Evolutionary conservation across 345 rosid species (phyloP).

Genomic region (Noccaea caerulescens): DNA sequence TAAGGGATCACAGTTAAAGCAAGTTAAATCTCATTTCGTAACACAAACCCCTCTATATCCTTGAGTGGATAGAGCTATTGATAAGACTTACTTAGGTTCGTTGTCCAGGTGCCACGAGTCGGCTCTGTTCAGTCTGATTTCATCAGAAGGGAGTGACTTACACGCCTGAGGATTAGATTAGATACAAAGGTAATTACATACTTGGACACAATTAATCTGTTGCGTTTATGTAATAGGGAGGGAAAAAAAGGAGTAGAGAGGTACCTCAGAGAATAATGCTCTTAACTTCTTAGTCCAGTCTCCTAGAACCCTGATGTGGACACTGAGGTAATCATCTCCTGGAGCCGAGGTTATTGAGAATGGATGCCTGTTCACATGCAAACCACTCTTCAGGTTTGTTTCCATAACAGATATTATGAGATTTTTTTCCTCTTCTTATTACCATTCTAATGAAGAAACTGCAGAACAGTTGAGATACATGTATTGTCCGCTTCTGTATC

Average conservation of each 20-base stretch:
- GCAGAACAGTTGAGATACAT: conserved; percentile 80
- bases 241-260: background rate
- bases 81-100: conserved; percentile 54
- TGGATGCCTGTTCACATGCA: conserved; percentile 68
- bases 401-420: conserved; percentile 3
- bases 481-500: conserved; percentile 83
- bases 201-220: conserved; percentile 25
- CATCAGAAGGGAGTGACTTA: conserved; percentile 50
- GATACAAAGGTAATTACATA: background rate
- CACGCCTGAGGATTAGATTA: conserved; percentile 51
- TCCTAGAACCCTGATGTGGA: conserved; percentile 74
- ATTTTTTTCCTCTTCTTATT: background rate
- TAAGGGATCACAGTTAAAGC: conserved; percentile 35
- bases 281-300: conserved; percentile 77
- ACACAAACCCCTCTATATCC: background rate
- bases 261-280: conserved; percentile 66
- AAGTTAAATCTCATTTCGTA: background rate
- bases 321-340: conserved; percentile 73
- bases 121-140: conserved; percentile 56
- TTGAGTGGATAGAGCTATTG: background rate
- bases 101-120: conserved; percentile 49
- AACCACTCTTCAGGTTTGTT: conserved; percentile 10
- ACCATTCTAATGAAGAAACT: conserved; percentile 86
- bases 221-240: conserved; percentile 24
- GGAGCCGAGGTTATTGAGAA: conserved; percentile 88